Conservation (phyloP, 768 basidiomycete genomes). For the Pulveroboletus frians region DNA sequence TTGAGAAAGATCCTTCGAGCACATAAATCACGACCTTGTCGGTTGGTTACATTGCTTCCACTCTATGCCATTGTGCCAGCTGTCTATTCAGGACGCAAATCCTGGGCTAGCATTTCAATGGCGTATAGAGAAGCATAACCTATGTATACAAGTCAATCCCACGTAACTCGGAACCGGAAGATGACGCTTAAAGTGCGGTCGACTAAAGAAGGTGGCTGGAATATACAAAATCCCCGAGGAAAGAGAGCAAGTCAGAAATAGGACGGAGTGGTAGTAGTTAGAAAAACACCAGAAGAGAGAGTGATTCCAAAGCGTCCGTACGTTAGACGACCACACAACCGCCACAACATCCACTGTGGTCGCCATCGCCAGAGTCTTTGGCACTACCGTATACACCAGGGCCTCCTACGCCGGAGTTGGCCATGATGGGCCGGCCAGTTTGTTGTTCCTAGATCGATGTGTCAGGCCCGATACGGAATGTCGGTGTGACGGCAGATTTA, state of each 20-base stretch:
- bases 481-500: constrained; percentile 27
- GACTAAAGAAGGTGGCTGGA: constrained; percentile 6
- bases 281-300: constrained; percentile 8
- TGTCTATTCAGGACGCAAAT: constrained; percentile 3
- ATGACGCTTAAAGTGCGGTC: neutral
- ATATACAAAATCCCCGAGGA: constrained; percentile 11
- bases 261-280: neutral
- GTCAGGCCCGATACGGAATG: constrained; percentile 7
- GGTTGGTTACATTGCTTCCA: neutral
- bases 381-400: constrained; percentile 45
- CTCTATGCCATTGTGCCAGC: neutral
- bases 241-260: constrained; percentile 8
- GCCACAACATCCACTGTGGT: constrained; percentile 56
- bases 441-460: constrained; percentile 56
- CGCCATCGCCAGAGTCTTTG: constrained; percentile 47
- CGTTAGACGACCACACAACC: constrained; percentile 58
- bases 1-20: constrained; percentile 25
- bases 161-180: constrained; percentile 4
- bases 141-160: constrained; percentile 25
- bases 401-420: constrained; percentile 38
- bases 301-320: neutral
- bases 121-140: constrained; percentile 12
- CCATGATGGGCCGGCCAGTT: constrained; percentile 62
- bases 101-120: constrained; percentile 2
- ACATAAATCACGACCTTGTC: constrained; percentile 11